A percentile compares a stretch with the other conserved stretches of the same genome.
phyloP scores from a whole-genome alignment of 495 filamentous ascomycete species.

The Neurospora hispaniola region DNA sequence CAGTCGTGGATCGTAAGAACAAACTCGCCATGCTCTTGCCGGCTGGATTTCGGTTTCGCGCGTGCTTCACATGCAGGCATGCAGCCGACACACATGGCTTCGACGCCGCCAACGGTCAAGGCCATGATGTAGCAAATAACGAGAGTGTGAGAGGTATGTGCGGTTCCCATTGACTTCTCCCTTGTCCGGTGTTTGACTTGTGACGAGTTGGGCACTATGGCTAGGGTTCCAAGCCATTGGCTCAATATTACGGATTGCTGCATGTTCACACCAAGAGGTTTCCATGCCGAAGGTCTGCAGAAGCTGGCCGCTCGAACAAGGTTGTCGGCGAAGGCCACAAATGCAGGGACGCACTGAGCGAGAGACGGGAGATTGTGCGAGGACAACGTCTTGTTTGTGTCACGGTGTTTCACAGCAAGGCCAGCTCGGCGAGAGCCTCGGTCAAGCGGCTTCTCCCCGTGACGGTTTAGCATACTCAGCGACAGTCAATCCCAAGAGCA shows the following conservation, averaged over 20 bases:
- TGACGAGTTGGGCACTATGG: conserved; percentile 7
- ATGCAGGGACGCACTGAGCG: conserved; percentile 9
- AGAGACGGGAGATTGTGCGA: conserved; percentile 4
- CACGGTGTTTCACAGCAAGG: conserved; percentile 1
- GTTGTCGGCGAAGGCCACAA: conserved; percentile 6
- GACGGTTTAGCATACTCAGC: conserved; percentile 6
- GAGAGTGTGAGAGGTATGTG: not conserved
- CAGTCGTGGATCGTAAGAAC: not conserved
- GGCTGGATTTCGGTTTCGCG: not conserved
- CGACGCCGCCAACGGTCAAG: not conserved
- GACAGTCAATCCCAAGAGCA: not conserved
- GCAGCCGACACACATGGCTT: not conserved
- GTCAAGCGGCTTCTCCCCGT: conserved; percentile 6
- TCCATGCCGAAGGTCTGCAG: conserved; percentile 13
- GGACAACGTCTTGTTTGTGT: conserved; percentile 5
- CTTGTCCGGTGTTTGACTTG: conserved; percentile 14
- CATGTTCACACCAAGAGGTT: conserved; percentile 10
- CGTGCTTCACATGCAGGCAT: not conserved
- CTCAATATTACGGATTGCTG: conserved; percentile 15
- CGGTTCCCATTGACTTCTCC: not conserved
- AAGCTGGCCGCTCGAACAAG: conserved; percentile 6
- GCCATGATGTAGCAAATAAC: not conserved
- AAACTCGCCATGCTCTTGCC: not conserved
- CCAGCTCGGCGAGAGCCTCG: conserved; percentile 1
- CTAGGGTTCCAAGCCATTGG: conserved; percentile 11